A percentile compares a stretch with the other conserved stretches of the same genome.
phyloP scores from a whole-genome alignment of 176 grass and related monocot species.

The Aegilops longissima region DNA sequence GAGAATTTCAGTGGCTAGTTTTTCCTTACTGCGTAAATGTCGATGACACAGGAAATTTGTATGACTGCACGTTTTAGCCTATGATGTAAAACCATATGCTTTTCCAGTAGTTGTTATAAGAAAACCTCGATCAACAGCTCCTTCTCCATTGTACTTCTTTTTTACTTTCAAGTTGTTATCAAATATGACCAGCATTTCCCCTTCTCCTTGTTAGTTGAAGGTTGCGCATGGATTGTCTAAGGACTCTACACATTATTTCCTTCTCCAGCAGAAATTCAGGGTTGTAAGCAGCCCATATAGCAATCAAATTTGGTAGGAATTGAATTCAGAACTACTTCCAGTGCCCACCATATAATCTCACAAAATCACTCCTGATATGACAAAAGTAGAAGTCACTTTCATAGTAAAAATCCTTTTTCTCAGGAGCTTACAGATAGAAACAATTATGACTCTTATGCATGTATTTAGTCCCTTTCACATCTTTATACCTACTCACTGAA shows the following conservation, averaged over 20 bases:
- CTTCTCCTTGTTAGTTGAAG: neutral
- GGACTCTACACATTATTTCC: neutral
- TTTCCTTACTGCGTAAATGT: conserved; percentile 24
- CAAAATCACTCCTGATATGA: neutral
- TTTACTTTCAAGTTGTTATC: neutral
- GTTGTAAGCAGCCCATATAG: neutral
- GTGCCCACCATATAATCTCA: neutral
- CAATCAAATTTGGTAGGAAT: neutral
- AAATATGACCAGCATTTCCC: neutral
- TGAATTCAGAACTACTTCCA: neutral
- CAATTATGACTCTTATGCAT: conserved; percentile 5
- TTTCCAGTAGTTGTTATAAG: conserved; percentile 17
- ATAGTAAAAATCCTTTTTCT: no score
- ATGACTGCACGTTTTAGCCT: conserved; percentile 14
- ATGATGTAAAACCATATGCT: conserved; percentile 30
- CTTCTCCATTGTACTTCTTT: neutral
- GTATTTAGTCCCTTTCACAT: neutral
- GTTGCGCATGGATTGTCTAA: neutral
- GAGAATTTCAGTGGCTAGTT: conserved; percentile 10
- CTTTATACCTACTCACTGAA: no score
- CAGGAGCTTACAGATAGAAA: neutral
- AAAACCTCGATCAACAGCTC: neutral
- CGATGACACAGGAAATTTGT: conserved; percentile 18
- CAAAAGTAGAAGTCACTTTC: neutral
- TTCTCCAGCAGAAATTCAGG: neutral